These are phyloP conservation scores for Aspergillus awamori DNA, from an alignment of 2,329 filamentous ascomycete species.

Conservation along the genomic window DNA sequence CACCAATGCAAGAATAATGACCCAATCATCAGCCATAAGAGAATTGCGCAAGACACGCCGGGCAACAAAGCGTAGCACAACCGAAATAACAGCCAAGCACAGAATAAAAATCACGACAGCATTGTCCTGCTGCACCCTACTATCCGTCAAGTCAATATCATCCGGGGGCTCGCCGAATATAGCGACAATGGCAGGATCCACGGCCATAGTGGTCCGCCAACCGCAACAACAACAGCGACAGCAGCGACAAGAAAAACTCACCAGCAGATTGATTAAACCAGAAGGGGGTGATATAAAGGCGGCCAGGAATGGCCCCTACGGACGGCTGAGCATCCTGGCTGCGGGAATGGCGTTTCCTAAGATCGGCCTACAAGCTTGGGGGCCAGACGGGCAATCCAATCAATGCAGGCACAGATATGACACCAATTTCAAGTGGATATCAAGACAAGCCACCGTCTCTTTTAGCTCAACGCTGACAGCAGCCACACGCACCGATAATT, in stretches of 20 bases:
- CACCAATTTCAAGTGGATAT: too few species aligned
- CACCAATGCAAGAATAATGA: constrained; percentile 17
- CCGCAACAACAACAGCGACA: neutral
- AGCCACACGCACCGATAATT: neutral
- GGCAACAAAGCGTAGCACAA: constrained; percentile 19
- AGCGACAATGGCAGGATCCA: constrained; percentile 18
- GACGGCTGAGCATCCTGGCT: too few species aligned
- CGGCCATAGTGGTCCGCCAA: constrained; percentile 5
- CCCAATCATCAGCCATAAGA: constrained; percentile 20
- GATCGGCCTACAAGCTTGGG: too few species aligned
- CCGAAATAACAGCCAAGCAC: constrained; percentile 9
- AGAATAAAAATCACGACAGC: constrained; percentile 15
- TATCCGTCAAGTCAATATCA: constrained; percentile 15
- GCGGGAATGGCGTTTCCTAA: too few species aligned
- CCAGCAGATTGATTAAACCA: neutral
- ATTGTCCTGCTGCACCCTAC: constrained; percentile 12
- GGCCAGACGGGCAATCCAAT: too few species aligned
- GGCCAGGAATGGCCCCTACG: too few species aligned
- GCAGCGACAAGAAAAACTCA: neutral
- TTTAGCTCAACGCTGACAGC: neutral
- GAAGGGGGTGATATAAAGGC: too few species aligned
- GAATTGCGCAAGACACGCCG: constrained; percentile 10
- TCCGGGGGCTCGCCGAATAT: constrained; percentile 18
- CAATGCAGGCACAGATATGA: too few species aligned
- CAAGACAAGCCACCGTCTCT: too few species aligned